phyloP scores from a whole-genome alignment of 345 rosid genomes.

The Brassica incana region DNA sequence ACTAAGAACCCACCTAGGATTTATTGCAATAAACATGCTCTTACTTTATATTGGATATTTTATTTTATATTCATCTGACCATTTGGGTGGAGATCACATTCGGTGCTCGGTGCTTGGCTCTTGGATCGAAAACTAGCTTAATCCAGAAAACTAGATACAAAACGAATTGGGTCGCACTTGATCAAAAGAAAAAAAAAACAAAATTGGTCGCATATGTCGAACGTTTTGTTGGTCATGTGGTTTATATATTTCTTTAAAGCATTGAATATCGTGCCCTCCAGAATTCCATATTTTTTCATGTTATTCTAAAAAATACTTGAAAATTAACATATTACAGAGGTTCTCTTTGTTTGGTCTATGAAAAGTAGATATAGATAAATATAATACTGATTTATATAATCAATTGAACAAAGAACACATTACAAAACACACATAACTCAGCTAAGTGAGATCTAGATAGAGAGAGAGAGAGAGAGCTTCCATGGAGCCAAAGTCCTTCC shows the following conservation, averaged over 20 bases:
- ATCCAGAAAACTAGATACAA: background rate
- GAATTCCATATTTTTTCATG: too few species aligned
- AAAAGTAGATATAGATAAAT: background rate
- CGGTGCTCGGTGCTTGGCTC: background rate
- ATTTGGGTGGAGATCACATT: background rate
- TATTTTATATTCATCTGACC: too few species aligned
- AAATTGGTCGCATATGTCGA: background rate
- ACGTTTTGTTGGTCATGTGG: background rate
- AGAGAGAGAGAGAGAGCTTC: background rate
- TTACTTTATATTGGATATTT: too few species aligned
- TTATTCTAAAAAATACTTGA: too few species aligned
- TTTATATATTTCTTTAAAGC: too few species aligned
- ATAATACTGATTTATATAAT: background rate
- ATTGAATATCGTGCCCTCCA: too few species aligned
- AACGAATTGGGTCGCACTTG: background rate
- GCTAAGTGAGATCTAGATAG: background rate
- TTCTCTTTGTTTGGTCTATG: too few species aligned
- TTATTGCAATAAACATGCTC: too few species aligned
- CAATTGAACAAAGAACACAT: background rate
- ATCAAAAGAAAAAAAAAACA: background rate
- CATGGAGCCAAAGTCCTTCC: slow-evolving; percentile 67
- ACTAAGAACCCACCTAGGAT: too few species aligned
- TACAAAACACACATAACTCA: background rate
- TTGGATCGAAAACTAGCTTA: background rate
- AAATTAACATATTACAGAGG: too few species aligned